Base-by-base conservation (phyloP, 441 rosid genomes). In the Euphorbia celastroides region DNA sequence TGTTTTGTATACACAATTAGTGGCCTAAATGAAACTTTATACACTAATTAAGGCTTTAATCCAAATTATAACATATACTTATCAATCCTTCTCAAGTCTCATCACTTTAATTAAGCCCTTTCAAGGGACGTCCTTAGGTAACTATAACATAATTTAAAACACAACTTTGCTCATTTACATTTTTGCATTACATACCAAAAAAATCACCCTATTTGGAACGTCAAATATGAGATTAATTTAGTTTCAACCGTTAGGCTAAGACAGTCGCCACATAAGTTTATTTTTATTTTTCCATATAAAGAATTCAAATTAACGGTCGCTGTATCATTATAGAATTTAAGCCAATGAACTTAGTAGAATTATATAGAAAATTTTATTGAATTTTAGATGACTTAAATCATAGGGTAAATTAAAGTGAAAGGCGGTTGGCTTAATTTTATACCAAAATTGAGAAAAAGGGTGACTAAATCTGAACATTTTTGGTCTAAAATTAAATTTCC, bases 381-480 rank as follows among this genome's bases (percentile, higher is more conserved):
- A n/a, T 68, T 23, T 19, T 19, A 13, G 19, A 32, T 22, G 19
- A 50, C 13, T 46, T 13, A 58, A 16, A 50, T 55, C 22, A 36
- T 66, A 57, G 30, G 64, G 13, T 44, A 44, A 57, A 8, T 28
- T 12, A 9, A 38, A 20, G 48, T 25, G 20, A 1, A 62, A 26
- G 7, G 17, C 25, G 60, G 44, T 60, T 57, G 62, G n/a, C 51
- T 70, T 60, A 38, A 12, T n/a, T 50, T 12, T 19, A 68, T 60
- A 64, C n/a, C 17, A 60, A 65, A 26, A 16, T 30, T 8, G 27
- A 68, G 27, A 46, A 48, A 65, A 51, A 58, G 36, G 52, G 66
- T 66, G 50, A 25, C 57, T 11, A 69, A 16, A 38, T 63, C 55
- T 54, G 74, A 70, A 72, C 56, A 19, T n/a, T 32, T 30, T 11